phyloP scores from a whole-genome alignment of 768 basidiomycete genomes.

The Naganishia vaughanmartiniae region DNA sequence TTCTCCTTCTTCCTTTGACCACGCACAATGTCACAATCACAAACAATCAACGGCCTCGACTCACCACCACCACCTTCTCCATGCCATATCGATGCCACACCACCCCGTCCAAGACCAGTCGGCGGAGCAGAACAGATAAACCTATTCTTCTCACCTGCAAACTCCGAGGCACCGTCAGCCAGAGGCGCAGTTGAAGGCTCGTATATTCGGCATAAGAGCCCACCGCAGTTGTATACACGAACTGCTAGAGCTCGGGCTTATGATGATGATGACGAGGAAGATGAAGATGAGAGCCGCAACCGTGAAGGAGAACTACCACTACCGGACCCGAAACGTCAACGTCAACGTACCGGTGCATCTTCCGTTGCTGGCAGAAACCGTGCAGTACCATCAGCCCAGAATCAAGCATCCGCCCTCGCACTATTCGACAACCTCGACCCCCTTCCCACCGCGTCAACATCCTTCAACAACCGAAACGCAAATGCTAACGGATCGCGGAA shows the following conservation, averaged over 20 bases:
- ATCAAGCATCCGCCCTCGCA: slow-evolving; percentile 2
- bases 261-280: not conserved
- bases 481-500: too few relatives aligned
- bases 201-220: not conserved
- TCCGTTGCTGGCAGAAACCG: not conserved
- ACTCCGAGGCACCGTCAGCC: not conserved
- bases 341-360: not conserved
- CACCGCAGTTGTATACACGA: slow-evolving; percentile 9
- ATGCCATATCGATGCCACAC: slow-evolving; percentile 9
- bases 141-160: slow-evolving; percentile 14
- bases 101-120: not conserved
- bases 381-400: not conserved
- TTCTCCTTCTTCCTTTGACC: not conserved
- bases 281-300: not conserved
- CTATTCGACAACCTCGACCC: slow-evolving; percentile 1
- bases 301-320: not conserved
- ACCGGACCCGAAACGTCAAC: slow-evolving; percentile 2
- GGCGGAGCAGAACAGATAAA: not conserved
- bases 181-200: not conserved
- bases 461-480: too few relatives aligned
- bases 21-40: not conserved
- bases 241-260: not conserved
- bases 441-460: too few relatives aligned
- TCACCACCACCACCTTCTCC: slow-evolving; percentile 8
- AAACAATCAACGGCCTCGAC: not conserved